Evolutionary conservation across 2,329 filamentous ascomycete genomes (phyloP).

Genomic region (Exophiala bonariae): DNA sequence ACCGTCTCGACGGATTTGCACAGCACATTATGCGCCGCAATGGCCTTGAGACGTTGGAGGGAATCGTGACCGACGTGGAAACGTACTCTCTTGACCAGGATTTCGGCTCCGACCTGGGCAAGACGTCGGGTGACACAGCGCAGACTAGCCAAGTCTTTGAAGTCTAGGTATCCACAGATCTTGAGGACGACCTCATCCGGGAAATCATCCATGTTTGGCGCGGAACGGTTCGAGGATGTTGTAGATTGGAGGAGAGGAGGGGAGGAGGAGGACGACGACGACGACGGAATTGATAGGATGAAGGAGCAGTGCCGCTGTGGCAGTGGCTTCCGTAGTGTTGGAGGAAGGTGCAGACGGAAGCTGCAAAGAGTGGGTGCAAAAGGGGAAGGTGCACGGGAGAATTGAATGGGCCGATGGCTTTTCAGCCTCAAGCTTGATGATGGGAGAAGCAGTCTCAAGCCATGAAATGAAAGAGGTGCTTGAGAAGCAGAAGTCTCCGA

Average conservation of each 20-base stretch:
- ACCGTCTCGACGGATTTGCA: slow-evolving; percentile 24
- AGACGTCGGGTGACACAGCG: slow-evolving; percentile 17
- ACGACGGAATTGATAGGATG: too few relatives aligned
- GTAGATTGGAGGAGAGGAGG: background rate
- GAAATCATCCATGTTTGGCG: slow-evolving; percentile 19
- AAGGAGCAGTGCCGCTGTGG: too few relatives aligned
- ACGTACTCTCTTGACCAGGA: slow-evolving; percentile 22
- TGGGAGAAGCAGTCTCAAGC: background rate
- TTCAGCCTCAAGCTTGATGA: slow-evolving; percentile 2
- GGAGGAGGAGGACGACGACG: background rate
- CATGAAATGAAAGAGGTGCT: background rate
- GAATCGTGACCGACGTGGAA: slow-evolving; percentile 26
- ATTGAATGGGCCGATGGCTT: background rate
- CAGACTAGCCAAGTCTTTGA: slow-evolving; percentile 18
- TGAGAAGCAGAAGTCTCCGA: background rate
- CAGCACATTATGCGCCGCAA: slow-evolving; percentile 23
- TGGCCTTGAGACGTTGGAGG: slow-evolving; percentile 20
- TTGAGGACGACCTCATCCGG: slow-evolving; percentile 27
- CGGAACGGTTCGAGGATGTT: background rate
- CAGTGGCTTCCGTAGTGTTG: too few relatives aligned
- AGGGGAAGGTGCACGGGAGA: too few relatives aligned
- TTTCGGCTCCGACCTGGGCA: slow-evolving; percentile 26
- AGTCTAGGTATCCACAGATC: slow-evolving; percentile 20
- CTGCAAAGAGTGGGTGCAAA: too few relatives aligned
- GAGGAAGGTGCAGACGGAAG: too few relatives aligned